phyloP scores from a whole-genome alignment of 2,329 filamentous ascomycete species.

The Myriosclerotinia curreyana region DNA sequence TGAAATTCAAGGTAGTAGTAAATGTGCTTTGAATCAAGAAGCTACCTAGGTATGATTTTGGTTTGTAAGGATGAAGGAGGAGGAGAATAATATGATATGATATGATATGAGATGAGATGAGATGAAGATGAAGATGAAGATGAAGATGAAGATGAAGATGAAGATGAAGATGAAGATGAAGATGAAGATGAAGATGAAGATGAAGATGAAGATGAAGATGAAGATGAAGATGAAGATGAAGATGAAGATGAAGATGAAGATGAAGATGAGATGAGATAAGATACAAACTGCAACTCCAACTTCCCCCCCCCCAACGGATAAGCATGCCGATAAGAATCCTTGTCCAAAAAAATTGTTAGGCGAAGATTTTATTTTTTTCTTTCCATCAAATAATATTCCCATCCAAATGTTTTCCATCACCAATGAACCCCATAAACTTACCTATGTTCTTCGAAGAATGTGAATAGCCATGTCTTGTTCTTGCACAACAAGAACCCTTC shows the following conservation, averaged over 20 bases:
- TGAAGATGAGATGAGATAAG: too few species aligned
- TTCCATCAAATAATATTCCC: constrained; percentile 2
- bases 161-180: not conserved
- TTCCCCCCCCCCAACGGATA: not conserved
- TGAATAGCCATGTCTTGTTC: constrained; percentile 35
- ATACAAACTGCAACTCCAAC: too few species aligned
- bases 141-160: not conserved
- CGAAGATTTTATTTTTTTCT: constrained; percentile 20
- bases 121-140: not conserved
- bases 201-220: not conserved
- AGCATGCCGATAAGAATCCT: constrained; percentile 15
- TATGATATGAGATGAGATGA: not conserved
- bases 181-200: not conserved
- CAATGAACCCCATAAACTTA: not conserved
- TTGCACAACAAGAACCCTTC: constrained; percentile 33
- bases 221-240: too few species aligned
- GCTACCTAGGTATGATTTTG: too few species aligned
- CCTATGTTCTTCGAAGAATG: not conserved
- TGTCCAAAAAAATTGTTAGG: constrained; percentile 6
- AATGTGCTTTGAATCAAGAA: too few species aligned
- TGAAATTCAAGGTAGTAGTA: too few species aligned
- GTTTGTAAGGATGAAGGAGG: not conserved
- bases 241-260: too few species aligned
- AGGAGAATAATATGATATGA: not conserved
- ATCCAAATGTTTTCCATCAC: not conserved